Conservation (phyloP, 768 basidiomycete genomes). For the Russula earlei region DNA sequence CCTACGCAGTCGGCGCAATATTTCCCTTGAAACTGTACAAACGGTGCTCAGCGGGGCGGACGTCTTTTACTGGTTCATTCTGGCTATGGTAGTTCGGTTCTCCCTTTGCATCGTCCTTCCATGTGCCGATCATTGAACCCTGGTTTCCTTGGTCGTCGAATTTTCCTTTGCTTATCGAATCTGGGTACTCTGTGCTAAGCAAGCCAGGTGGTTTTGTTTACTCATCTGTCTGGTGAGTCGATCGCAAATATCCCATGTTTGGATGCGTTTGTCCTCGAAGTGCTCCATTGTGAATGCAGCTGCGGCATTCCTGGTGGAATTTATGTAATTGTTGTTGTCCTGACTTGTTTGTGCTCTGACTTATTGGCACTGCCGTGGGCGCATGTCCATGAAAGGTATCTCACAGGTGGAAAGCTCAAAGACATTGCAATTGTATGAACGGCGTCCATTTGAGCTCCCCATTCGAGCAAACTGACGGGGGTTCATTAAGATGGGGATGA, state of each 20-base stretch:
- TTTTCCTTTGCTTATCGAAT: conserved; percentile 2
- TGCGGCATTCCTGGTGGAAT: background rate
- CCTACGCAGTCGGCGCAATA: conserved; percentile 20
- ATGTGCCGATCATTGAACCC: background rate
- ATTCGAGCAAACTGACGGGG: background rate
- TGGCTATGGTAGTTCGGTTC: conserved; percentile 24
- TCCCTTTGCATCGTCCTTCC: conserved; percentile 19
- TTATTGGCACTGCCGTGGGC: background rate
- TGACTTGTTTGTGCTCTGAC: background rate
- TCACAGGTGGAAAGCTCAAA: background rate
- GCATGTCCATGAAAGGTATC: background rate
- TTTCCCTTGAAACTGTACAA: conserved; percentile 24
- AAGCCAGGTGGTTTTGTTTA: background rate
- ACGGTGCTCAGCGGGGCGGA: conserved; percentile 23
- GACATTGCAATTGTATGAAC: background rate
- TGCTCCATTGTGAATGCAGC: background rate
- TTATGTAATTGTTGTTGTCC: background rate
- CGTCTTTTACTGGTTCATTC: conserved; percentile 24
- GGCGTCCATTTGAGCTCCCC: too few species aligned
- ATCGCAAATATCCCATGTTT: background rate
- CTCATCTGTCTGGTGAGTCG: conserved; percentile 4
- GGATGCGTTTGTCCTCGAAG: background rate
- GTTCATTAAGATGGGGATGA: background rate
- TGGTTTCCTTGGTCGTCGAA: background rate
- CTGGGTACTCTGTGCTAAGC: background rate